Evolutionary conservation across 2,329 filamentous ascomycete species (phyloP), one percentile per base, ranked within the genome.

Genomic region (Lasiodiplodia sp.): DNA sequence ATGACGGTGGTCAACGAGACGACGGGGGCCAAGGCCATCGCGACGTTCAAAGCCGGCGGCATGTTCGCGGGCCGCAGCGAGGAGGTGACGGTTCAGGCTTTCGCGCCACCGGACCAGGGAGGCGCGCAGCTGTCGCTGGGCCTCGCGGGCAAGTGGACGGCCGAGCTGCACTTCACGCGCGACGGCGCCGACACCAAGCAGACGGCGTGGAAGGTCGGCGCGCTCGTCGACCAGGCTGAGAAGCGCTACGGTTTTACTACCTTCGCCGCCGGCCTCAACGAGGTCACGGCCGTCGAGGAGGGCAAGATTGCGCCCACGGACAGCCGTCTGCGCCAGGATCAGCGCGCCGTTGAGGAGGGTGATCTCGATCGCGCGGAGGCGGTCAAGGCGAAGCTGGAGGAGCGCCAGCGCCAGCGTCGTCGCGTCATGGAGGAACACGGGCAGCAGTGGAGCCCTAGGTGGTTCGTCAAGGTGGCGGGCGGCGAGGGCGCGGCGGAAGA

Each of bases 21-120:
- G 5, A 93, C 90, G 0, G 93, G 94, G 8, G 89, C 92, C 72
- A 94, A 93, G 77, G 92, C 94, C 1, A 86, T 91, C n/a, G 89
- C 93, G 57, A 94, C 95, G 68, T 99, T 99, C 83, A 96, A 96
- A 78, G 89, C 91, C 67, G 96, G 96, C 77, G 95, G 96, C 72
- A 97, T 99, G 93, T 99, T 98, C 82, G 94, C 95, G 38, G 96
- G 96, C 16, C 90, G 96, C 68, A 92, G 91, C 70, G 96, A 99
- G 79, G 96, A 99, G 70, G 92, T 98, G 11, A 85, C 87, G 44
- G 91, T 95, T 7, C 90, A 94, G 73, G 87, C 90, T 1, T 91
- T 90, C 72, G 64, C 55, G 12, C 68, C 68, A 10, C 53, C 65
- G n/a, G 90, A 91, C 69, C 80, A 86, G 0, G 85, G 91, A 67